These are phyloP conservation scores for Zygotorulaspora chibaensis DNA, from an alignment of 805 yeast genomes.

Conservation along the genomic window DNA sequence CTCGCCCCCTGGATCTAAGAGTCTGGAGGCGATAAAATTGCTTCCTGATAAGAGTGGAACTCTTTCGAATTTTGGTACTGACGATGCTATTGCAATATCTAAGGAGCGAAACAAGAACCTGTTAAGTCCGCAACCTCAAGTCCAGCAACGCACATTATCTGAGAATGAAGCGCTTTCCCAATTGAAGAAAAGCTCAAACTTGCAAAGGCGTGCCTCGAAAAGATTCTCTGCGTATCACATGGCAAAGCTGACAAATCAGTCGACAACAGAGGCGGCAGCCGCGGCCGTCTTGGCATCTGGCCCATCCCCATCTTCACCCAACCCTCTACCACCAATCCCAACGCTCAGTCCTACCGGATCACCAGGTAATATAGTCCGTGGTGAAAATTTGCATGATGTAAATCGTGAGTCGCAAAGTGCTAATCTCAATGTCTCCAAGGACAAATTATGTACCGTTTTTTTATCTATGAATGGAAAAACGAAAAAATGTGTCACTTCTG, in stretches of 20 bases:
- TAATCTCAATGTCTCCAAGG: background rate
- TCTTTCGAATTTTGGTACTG: background rate
- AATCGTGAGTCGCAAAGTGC: background rate
- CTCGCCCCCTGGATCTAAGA: conserved; percentile 10
- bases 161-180: conserved; percentile 63
- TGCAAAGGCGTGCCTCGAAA: conserved; percentile 90
- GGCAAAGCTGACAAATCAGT: conserved; percentile 60
- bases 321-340: conserved; percentile 1
- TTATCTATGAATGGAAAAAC: conserved; percentile 50
- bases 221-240: conserved; percentile 91
- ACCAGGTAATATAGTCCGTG: no score
- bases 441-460: conserved; percentile 35
- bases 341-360: background rate
- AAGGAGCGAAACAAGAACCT: background rate
- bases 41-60: conserved; percentile 3
- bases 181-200: conserved; percentile 73
- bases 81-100: background rate
- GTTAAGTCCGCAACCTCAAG: background rate
- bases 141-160: conserved; percentile 10
- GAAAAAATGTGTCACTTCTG: conserved; percentile 43
- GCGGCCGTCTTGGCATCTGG: conserved; percentile 22
- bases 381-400: no score
- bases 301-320: conserved; percentile 4
- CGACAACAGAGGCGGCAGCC: conserved; percentile 29
- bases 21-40: conserved; percentile 1